phyloP scores from a whole-genome alignment of 2,329 filamentous ascomycete species.

The Microcyclosporella mali region DNA sequence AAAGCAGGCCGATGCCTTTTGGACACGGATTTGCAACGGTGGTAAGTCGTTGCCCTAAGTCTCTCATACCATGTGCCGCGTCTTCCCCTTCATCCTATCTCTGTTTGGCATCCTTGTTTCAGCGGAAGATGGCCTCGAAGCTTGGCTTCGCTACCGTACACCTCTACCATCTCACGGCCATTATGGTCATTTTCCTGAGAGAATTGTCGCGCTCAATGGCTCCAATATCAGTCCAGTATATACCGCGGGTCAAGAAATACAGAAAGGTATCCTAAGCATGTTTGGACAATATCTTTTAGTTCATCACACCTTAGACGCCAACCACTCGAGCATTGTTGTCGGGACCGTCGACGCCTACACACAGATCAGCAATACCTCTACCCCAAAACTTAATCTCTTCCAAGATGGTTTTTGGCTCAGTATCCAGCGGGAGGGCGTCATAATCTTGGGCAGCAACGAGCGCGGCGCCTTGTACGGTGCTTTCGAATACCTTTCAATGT shows the following conservation, averaged over 20 bases:
- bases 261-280: constrained; percentile 52
- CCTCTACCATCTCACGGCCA: constrained; percentile 40
- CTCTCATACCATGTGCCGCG: background rate
- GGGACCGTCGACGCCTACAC: constrained; percentile 45
- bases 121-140: constrained; percentile 57
- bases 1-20: no score
- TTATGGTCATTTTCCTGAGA: constrained; percentile 50
- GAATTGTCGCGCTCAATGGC: constrained; percentile 50
- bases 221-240: constrained; percentile 47
- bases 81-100: constrained; percentile 5
- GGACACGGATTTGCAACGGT: no score
- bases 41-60: no score
- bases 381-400: constrained; percentile 33
- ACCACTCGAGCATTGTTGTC: constrained; percentile 40
- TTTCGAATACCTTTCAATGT: constrained; percentile 60
- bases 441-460: constrained; percentile 60
- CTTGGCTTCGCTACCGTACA: constrained; percentile 62
- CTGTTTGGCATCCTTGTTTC: constrained; percentile 32
- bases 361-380: constrained; percentile 24
- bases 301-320: constrained; percentile 19
- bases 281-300: constrained; percentile 41
- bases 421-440: constrained; percentile 41
- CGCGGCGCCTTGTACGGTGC: constrained; percentile 63
- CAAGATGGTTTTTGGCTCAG: constrained; percentile 59
- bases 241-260: constrained; percentile 50